These are phyloP conservation scores for Isochrysis galbana DNA, from an alignment of 78 protist species.

Conservation along the genomic window DNA sequence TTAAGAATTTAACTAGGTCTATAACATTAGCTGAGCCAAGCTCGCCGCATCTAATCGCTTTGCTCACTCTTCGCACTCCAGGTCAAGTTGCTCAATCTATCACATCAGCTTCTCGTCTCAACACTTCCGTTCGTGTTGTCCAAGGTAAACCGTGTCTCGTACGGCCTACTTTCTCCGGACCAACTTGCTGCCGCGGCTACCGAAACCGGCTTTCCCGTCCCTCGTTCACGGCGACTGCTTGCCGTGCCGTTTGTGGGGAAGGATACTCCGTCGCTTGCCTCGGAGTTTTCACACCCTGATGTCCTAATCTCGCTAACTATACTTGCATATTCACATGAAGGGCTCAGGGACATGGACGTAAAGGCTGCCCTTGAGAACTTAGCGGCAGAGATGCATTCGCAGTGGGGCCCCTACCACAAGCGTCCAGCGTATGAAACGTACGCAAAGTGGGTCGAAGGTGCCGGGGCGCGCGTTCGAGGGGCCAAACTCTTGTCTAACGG, in stretches of 20 bases:
- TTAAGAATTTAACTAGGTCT: too few species aligned
- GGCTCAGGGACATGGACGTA: neutral
- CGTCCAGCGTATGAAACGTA: neutral
- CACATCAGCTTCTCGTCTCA: slow-evolving; percentile 42
- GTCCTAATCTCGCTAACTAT: slow-evolving; percentile 55
- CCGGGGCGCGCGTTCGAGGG: neutral
- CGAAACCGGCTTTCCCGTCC: neutral
- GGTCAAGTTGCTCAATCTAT: slow-evolving; percentile 55
- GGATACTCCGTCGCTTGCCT: slow-evolving; percentile 54
- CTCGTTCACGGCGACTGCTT: slow-evolving; percentile 39
- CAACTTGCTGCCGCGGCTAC: slow-evolving; percentile 2
- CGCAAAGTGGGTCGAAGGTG: neutral
- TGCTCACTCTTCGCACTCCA: too few species aligned
- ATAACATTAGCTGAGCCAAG: too few species aligned
- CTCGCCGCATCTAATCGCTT: too few species aligned
- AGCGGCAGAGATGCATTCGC: neutral
- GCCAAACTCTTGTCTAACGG: neutral
- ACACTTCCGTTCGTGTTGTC: slow-evolving; percentile 52
- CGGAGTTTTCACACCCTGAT: slow-evolving; percentile 73
- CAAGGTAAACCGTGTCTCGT: slow-evolving; percentile 60
- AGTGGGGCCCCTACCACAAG: neutral
- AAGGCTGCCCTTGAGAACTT: neutral
- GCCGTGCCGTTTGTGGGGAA: slow-evolving; percentile 73
- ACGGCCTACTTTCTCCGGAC: slow-evolving; percentile 42
- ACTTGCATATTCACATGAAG: neutral